Conservation (phyloP, 495 filamentous ascomycete species). For the Cryomyces antarcticus region DNA sequence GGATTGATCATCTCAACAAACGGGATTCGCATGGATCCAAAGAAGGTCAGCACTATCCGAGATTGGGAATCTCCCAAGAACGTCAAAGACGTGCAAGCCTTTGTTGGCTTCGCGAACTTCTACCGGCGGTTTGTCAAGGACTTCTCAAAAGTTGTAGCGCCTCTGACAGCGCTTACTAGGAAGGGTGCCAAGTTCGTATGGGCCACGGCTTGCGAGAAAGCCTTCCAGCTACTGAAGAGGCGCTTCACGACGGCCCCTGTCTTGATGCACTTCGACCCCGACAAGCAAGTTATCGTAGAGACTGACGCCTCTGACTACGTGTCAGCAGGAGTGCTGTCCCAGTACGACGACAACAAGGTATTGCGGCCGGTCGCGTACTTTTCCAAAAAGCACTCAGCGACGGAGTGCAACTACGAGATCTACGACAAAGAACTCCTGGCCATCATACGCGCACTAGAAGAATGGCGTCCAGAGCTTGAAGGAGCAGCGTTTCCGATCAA, state of each 20-base stretch:
- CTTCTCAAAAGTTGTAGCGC: background rate
- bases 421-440: conserved; percentile 4
- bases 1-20: conserved; percentile 11
- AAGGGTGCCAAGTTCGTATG: background rate
- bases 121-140: conserved; percentile 1
- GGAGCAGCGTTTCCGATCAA: background rate
- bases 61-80: conserved; percentile 5
- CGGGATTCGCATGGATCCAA: conserved; percentile 10
- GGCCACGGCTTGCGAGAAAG: background rate
- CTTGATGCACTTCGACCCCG: background rate
- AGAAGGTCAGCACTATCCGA: conserved; percentile 12
- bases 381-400: background rate
- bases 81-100: background rate
- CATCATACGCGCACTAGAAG: conserved; percentile 2
- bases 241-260: background rate
- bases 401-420: conserved; percentile 4
- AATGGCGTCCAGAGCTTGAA: background rate
- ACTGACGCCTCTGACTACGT: background rate
- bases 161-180: background rate
- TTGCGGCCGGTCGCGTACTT: conserved; percentile 2
- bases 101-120: conserved; percentile 3
- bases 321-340: background rate
- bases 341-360: background rate
- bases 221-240: background rate
- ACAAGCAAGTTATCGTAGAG: background rate